Percentiles rank a stretch among this genome's conserved stretches.
These are phyloP conservation scores for Eutrema japonicum DNA, from an alignment of 345 rosid genomes.

Conservation along the genomic window DNA sequence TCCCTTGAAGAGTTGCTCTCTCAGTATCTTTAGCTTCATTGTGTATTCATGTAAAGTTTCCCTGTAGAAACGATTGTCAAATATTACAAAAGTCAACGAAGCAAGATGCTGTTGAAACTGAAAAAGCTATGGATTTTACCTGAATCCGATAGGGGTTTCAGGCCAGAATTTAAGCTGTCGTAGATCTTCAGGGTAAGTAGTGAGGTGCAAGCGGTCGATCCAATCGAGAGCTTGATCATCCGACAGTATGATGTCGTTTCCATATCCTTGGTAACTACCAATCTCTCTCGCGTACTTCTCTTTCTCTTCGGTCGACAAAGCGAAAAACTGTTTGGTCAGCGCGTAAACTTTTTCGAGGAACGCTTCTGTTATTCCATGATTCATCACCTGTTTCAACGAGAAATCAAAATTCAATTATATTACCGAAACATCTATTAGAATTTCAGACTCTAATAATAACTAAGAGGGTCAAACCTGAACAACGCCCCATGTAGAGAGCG, in stretches of 20 bases:
- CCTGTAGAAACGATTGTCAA: constrained; percentile 35
- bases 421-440: neutral
- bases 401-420: neutral
- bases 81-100: neutral
- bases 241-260: constrained; percentile 60
- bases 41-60: constrained; percentile 48
- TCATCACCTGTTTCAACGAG: constrained; percentile 47
- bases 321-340: constrained; percentile 56
- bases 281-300: constrained; percentile 54
- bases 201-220: constrained; percentile 63
- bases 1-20: constrained; percentile 45
- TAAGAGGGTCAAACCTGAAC: constrained; percentile 56
- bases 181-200: constrained; percentile 50
- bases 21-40: constrained; percentile 27
- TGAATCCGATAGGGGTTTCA: constrained; percentile 52
- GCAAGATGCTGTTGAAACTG: neutral
- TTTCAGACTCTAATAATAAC: neutral
- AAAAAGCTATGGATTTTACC: constrained; percentile 40
- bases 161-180: constrained; percentile 63
- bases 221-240: constrained; percentile 73
- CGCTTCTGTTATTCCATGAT: constrained; percentile 60
- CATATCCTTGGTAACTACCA: constrained; percentile 67
- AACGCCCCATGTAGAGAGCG: constrained; percentile 70
- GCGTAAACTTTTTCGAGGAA: constrained; percentile 55
- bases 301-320: constrained; percentile 59